Evolutionary conservation across 352 stramenopile genomes (phyloP).

Genomic region (Globisporangium carolinianum): DNA sequence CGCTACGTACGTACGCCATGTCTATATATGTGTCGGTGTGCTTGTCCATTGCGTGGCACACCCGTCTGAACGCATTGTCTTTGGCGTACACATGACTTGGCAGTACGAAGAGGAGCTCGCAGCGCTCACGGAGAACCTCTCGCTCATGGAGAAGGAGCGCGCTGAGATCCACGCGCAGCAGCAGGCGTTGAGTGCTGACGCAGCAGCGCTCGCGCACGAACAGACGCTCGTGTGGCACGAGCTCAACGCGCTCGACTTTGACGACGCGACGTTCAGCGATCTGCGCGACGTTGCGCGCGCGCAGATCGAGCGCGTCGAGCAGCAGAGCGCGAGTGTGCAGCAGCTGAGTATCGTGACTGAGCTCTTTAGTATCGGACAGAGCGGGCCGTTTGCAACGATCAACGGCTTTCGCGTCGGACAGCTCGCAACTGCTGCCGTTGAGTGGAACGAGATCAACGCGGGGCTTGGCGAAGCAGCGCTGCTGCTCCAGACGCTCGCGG

Average conservation of each 20-base stretch:
- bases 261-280: constrained; percentile 42
- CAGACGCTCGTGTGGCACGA: constrained; percentile 49
- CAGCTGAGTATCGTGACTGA: constrained; percentile 63
- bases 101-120: constrained; percentile 68
- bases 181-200: constrained; percentile 38
- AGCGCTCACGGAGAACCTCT: constrained; percentile 49
- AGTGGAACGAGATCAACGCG: constrained; percentile 89
- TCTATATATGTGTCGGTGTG: not conserved
- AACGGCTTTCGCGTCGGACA: constrained; percentile 80
- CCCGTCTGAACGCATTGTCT: too few species aligned
- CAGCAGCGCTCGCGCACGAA: constrained; percentile 36
- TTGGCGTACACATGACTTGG: too few species aligned
- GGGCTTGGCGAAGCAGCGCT: constrained; percentile 69
- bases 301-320: constrained; percentile 51
- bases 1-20: constrained; percentile 59
- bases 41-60: constrained; percentile 1
- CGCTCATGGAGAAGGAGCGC: constrained; percentile 68
- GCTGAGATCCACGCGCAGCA: constrained; percentile 40
- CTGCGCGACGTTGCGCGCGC: constrained; percentile 47
- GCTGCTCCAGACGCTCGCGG: constrained; percentile 55
- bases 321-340: constrained; percentile 29
- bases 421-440: constrained; percentile 39
- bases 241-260: constrained; percentile 45
- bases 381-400: constrained; percentile 73
- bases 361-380: constrained; percentile 71